phyloP scores from a whole-genome alignment of 2,329 filamentous ascomycete species.

The Graphilbum fragrans region DNA sequence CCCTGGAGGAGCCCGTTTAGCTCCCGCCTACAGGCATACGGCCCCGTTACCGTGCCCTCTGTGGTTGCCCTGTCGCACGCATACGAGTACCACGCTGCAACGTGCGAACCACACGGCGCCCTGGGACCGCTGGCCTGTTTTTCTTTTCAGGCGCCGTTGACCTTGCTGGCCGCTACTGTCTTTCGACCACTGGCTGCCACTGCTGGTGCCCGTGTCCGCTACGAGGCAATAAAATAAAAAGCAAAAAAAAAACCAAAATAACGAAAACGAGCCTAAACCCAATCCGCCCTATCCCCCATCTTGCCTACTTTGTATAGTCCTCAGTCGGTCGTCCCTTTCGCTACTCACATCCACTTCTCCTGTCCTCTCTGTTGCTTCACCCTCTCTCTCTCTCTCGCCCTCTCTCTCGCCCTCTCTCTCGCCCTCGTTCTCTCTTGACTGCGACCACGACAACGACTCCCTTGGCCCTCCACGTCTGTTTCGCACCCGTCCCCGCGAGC shows the following conservation, averaged over 20 bases:
- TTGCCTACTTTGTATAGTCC: neutral
- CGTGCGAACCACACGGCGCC: too few species aligned
- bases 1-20: too few species aligned
- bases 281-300: neutral
- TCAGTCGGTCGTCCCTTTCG: neutral
- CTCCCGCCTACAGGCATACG: too few species aligned
- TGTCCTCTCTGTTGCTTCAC: neutral
- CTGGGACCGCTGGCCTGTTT: too few species aligned
- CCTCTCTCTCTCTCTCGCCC: neutral
- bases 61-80: too few species aligned
- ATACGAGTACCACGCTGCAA: too few species aligned
- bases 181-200: too few species aligned
- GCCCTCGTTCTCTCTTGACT: neutral
- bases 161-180: too few species aligned
- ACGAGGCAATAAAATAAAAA: neutral
- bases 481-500: neutral
- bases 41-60: too few species aligned
- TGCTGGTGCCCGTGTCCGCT: too few species aligned
- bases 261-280: conserved; percentile 4
- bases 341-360: neutral
- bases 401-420: too few species aligned
- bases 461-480: neutral
- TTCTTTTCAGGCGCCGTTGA: too few species aligned
- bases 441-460: neutral
- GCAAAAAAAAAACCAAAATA: neutral